phyloP scores from a whole-genome alignment of 768 basidiomycete genomes.

The Boletus insuetus region DNA sequence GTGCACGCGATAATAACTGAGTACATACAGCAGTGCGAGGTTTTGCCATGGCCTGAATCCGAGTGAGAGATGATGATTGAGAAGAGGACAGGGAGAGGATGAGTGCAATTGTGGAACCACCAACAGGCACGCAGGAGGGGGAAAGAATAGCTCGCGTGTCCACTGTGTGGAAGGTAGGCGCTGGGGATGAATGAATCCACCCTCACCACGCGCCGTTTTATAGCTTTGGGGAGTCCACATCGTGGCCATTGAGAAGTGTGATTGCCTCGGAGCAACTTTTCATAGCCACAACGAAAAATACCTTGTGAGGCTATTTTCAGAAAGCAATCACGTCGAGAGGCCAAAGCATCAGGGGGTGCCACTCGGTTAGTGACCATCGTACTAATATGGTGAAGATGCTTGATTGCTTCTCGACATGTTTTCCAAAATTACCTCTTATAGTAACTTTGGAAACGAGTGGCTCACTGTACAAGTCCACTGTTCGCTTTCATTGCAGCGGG shows the following conservation, averaged over 20 bases:
- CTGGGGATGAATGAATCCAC: background rate
- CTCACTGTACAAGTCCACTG: background rate
- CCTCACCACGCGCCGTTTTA: conserved; percentile 16
- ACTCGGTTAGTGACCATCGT: conserved; percentile 19
- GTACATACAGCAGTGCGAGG: conserved; percentile 4
- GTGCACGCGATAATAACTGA: background rate
- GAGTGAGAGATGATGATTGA: background rate
- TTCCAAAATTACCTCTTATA: conserved; percentile 6
- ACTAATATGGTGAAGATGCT: conserved; percentile 6
- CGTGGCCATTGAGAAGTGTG: conserved; percentile 13
- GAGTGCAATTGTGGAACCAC: background rate
- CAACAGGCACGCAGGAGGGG: background rate
- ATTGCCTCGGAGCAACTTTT: conserved; percentile 26
- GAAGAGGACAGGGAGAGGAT: background rate
- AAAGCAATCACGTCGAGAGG: conserved; percentile 17
- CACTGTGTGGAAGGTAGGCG: background rate
- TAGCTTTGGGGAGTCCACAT: conserved; percentile 6
- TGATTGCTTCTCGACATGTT: conserved; percentile 22
- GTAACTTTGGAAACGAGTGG: background rate
- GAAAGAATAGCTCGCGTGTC: background rate
- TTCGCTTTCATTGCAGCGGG: background rate
- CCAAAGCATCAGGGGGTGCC: conserved; percentile 16
- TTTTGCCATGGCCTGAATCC: background rate
- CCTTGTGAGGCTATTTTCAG: conserved; percentile 14
- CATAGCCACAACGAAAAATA: conserved; percentile 22